Evolutionary conservation across 2,329 filamentous ascomycete species (phyloP), one percentile per base, ranked within the genome.

Genomic region (Verticillium dahliae): DNA sequence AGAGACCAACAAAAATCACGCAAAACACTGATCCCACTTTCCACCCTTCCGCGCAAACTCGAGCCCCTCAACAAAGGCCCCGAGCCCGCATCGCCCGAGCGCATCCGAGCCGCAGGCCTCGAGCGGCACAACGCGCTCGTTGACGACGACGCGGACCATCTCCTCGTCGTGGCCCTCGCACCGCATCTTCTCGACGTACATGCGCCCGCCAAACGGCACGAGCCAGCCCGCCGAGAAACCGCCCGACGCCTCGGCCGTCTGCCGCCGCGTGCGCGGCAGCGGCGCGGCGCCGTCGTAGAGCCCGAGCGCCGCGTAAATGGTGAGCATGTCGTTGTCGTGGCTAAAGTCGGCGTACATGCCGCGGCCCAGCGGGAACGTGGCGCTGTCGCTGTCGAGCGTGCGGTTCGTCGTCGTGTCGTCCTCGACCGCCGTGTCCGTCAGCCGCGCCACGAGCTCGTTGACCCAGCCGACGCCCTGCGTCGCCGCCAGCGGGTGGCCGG

Each of bases 381-480:
- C 71, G 0, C 82, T 76, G 62, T 86, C 80, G 5, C 77, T 76
- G 71, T 96, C 90, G 0, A 97, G 81, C 0, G 92, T 96, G 39
- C 77, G 79, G 73, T 97, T 97, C 6, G 88, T 91, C 60, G 81
- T 86, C 0, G 92, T 96, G 62, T 84, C 75, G 71, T 96, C 92
- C 0, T 80, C 68, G 1, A 97, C 91, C 0, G 89, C 82, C 15
- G 78, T 74, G 37, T 81, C 78, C 0, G 90, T 96, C 65, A 97
- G 76, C 34, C 93, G 86, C 4, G 93, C 89, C 60, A 97, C 83
- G 11, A 97, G 84, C 78, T 97, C 93, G 73, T 96, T 96, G 61
- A 88, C 87, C 69, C 89, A 97, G 2, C 93, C 93, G 1, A 95
- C 89, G 1, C 93, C 93, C 74, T 96, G 92, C 0, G 91, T 92